Evolutionary conservation across 305 asterid genomes (phyloP).

Genomic region (Caryopteris hybrid): DNA sequence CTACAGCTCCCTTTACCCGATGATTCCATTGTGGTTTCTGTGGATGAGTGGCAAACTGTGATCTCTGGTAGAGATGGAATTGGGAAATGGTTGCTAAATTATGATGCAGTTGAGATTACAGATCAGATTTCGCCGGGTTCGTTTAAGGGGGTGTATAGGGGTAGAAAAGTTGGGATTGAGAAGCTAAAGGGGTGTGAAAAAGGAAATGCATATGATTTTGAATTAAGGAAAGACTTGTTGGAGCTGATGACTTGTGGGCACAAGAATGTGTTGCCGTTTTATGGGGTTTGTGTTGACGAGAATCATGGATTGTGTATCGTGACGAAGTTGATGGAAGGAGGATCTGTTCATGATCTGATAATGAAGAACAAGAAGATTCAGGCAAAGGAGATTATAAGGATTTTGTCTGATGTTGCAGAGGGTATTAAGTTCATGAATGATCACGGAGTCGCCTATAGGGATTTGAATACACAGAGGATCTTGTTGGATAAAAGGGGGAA

Average conservation of each 20-base stretch:
- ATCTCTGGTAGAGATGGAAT: slow-evolving; percentile 61
- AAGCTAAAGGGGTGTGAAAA: slow-evolving; percentile 94
- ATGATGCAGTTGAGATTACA: slow-evolving; percentile 60
- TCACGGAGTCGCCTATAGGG: slow-evolving; percentile 80
- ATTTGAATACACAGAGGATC: slow-evolving; percentile 81
- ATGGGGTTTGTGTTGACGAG: slow-evolving; percentile 76
- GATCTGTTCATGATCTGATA: slow-evolving; percentile 70
- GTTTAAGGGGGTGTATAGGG: slow-evolving; percentile 71
- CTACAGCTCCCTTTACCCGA: slow-evolving; percentile 58
- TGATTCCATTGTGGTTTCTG: slow-evolving; percentile 61
- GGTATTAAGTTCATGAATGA: slow-evolving; percentile 90
- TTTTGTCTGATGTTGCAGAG: slow-evolving; percentile 66
- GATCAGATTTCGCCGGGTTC: slow-evolving; percentile 67
- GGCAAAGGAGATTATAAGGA: slow-evolving; percentile 60
- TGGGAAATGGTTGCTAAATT: slow-evolving; percentile 67
- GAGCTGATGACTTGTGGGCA: slow-evolving; percentile 95
- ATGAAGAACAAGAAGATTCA: slow-evolving; percentile 76
- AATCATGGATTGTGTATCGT: slow-evolving; percentile 78
- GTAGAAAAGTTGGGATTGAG: slow-evolving; percentile 71
- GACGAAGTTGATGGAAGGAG: slow-evolving; percentile 89
- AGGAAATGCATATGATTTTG: slow-evolving; percentile 82
- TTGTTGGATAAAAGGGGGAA: slow-evolving; percentile 77
- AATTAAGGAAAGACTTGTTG: slow-evolving; percentile 63
- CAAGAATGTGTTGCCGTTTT: slow-evolving; percentile 66
- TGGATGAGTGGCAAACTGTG: slow-evolving; percentile 94